A percentile compares a stretch with the other conserved stretches of the same genome.
Conservation (phyloP, 2,329 filamentous ascomycete genomes). For the Mariannaea elegans region DNA sequence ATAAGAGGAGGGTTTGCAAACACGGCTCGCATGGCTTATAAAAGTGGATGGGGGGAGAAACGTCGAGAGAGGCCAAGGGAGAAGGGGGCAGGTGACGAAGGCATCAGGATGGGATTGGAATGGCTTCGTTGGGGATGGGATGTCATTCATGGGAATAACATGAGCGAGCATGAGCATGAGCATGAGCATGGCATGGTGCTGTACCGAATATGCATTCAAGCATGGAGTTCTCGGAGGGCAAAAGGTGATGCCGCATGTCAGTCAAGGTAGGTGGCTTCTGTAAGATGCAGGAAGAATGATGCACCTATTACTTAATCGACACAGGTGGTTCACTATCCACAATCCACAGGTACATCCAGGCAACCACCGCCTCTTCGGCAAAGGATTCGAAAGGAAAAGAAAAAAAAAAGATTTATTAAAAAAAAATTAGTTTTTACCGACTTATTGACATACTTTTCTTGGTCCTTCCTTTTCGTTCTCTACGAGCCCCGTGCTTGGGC, state of each 20-base stretch:
- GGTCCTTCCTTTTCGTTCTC: neutral
- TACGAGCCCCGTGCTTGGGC: constrained; percentile 5
- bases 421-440: neutral
- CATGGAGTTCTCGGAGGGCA: too few species aligned
- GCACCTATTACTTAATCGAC: too few species aligned
- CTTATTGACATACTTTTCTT: constrained; percentile 8
- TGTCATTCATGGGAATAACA: constrained; percentile 6
- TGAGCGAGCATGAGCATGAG: constrained; percentile 2
- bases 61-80: neutral
- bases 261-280: too few species aligned
- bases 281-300: too few species aligned
- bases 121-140: neutral
- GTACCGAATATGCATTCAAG: neutral
- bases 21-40: constrained; percentile 19
- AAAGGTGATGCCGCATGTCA: too few species aligned
- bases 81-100: constrained; percentile 9
- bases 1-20: too few species aligned
- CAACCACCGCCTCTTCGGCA: too few species aligned
- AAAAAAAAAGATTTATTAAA: too few species aligned
- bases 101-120: constrained; percentile 16
- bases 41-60: constrained; percentile 3
- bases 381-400: too few species aligned
- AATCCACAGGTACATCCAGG: too few species aligned
- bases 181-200: neutral
- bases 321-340: too few species aligned